Conservation (phyloP, 2,329 filamentous ascomycete genomes). For the Trichothecium roseum region DNA sequence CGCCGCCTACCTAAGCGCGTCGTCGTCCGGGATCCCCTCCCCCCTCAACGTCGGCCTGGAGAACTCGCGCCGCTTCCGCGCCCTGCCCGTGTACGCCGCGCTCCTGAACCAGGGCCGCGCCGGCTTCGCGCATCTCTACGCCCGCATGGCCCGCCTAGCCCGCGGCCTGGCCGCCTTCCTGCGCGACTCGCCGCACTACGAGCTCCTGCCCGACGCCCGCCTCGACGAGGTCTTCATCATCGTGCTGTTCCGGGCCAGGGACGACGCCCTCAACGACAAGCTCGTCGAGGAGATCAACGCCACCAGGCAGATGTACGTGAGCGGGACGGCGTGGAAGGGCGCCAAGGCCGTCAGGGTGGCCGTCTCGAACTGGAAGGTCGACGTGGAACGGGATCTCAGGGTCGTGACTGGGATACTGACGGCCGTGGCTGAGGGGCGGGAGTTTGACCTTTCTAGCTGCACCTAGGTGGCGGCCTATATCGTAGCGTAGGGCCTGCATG, state of each 20-base stretch:
- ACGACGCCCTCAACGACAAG: constrained; percentile 48
- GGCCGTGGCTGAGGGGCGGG: constrained; percentile 26
- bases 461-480: too few species aligned
- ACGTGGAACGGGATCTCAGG: constrained; percentile 54
- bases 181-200: constrained; percentile 48
- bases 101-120: constrained; percentile 62
- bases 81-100: constrained; percentile 78
- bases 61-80: constrained; percentile 84
- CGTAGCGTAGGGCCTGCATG: too few species aligned
- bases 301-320: constrained; percentile 68
- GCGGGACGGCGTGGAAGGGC: constrained; percentile 69
- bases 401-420: constrained; percentile 56
- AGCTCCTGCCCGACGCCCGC: constrained; percentile 48
- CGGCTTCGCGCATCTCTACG: constrained; percentile 60
- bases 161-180: constrained; percentile 57
- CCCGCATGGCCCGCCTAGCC: constrained; percentile 62
- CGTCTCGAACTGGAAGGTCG: constrained; percentile 73
- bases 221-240: constrained; percentile 48
- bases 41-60: constrained; percentile 82
- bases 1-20: constrained; percentile 62
- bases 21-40: constrained; percentile 48
- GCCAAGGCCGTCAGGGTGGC: constrained; percentile 70
- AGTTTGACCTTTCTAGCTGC: constrained; percentile 11
- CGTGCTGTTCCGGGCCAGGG: constrained; percentile 67
- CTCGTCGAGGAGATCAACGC: constrained; percentile 67